Base-by-base conservation (phyloP, 495 filamentous ascomycete species). In the Neurospora terricola region DNA sequence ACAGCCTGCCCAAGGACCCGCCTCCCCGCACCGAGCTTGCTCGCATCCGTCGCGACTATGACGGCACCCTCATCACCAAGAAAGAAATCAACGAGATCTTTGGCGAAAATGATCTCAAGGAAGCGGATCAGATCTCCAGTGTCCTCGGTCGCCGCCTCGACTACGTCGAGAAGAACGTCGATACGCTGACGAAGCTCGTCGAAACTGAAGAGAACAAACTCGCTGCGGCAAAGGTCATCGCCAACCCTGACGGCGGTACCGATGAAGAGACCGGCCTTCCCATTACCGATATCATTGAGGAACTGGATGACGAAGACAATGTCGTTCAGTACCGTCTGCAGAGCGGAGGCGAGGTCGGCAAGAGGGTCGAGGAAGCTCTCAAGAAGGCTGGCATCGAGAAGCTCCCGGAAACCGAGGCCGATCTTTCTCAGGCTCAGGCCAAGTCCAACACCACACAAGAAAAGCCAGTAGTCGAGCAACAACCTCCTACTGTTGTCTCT, bases 301-400 rank as follows among this genome's bases (percentile, higher is more conserved):
- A 97, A 82, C 84, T 99, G 66, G 96, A 99, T 79, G 95, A 97
- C 23, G 90, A 97, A 21, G 96, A 89, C 21, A 95, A 97, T 77
- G 86, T 98, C 12, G 83, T 97, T 38, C 90, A 87, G 1, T 90
- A 83, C 71, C 85, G 84, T 37, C 83, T 89, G 9, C 88, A 89
- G 12, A 87, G 79, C 2, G 88, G 92, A 0, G 89, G 88, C 23
- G 86, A 91, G 62, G 81, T 84, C 9, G 86, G 89, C 62, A 81
- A 89, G 2, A 86, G 91, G 72, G 78, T 94, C 16, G 74, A 92
- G 27, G 89, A 93, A 18, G 86, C 89, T 2, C 78, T 97, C 70
- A 82, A 88, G 75, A 94, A 93, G 77, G 91, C 88, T 42, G 93
- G 93, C 18, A 74, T 80, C 12, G 11, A 75, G 4, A 77, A 77